phyloP scores from a whole-genome alignment of 352 stramenopile species.

The Globisporangium cystogenes region DNA sequence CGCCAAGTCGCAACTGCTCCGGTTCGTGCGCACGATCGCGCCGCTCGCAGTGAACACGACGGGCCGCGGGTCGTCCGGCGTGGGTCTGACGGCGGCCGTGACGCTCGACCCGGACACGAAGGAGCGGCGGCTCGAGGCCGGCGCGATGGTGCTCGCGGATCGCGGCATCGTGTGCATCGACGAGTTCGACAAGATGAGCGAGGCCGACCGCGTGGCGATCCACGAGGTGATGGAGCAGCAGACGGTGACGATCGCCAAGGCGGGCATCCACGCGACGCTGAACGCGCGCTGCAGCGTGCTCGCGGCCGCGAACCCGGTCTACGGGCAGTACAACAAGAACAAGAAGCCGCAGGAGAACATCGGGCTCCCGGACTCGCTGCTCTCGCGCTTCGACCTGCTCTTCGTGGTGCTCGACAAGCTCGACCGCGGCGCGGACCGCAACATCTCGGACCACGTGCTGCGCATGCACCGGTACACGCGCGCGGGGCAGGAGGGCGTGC shows the following conservation, averaged over 20 bases:
- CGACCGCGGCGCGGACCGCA: slow-evolving; percentile 91
- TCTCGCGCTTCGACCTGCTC: slow-evolving; percentile 99
- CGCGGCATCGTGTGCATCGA: slow-evolving; percentile 99
- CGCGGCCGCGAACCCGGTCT: slow-evolving; percentile 98
- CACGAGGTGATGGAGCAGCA: slow-evolving; percentile 99
- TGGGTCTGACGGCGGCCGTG: slow-evolving; percentile 97
- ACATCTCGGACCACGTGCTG: slow-evolving; percentile 97
- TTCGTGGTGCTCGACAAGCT: slow-evolving; percentile 99
- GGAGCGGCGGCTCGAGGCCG: slow-evolving; percentile 91
- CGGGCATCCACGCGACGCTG: slow-evolving; percentile 98
- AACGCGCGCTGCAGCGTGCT: slow-evolving; percentile 99
- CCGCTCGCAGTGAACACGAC: slow-evolving; percentile 98
- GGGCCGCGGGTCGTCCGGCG: slow-evolving; percentile 97
- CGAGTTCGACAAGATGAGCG: slow-evolving; percentile 99
- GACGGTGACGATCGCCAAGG: slow-evolving; percentile 98
- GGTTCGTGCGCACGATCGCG: slow-evolving; percentile 94
- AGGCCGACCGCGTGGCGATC: slow-evolving; percentile 97
- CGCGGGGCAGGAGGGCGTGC: slow-evolving; percentile 81
- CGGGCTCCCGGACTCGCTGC: slow-evolving; percentile 97
- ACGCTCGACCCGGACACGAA: slow-evolving; percentile 91
- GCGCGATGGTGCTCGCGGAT: slow-evolving; percentile 98
- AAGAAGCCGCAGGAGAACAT: slow-evolving; percentile 99
- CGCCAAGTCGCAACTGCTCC: slow-evolving; percentile 99
- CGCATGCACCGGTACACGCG: slow-evolving; percentile 94
- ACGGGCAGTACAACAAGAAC: slow-evolving; percentile 91